Percentiles rank a stretch among this genome's conserved stretches.
phyloP scores from a whole-genome alignment of 176 grass and related monocot species.

The Pontederia crassipes region DNA sequence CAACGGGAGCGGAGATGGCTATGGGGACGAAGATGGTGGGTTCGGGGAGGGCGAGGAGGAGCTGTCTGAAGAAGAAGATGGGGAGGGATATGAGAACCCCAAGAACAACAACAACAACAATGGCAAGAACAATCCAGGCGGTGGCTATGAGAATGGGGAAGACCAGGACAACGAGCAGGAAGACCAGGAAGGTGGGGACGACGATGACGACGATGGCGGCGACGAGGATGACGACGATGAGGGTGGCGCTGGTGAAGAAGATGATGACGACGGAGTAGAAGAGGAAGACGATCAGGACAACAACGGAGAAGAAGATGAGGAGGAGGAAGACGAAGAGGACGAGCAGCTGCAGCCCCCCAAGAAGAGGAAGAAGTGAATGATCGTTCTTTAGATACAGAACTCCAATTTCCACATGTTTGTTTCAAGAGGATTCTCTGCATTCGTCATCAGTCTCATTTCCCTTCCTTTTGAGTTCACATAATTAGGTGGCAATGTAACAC shows the following conservation, averaged over 20 bases:
- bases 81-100: slow-evolving; percentile 45
- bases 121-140: slow-evolving; percentile 44
- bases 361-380: slow-evolving; percentile 69
- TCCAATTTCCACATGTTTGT: too few relatives aligned
- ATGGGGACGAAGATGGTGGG: slow-evolving; percentile 29
- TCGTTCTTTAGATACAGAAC: not conserved
- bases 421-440: too few relatives aligned
- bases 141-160: slow-evolving; percentile 49
- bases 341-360: slow-evolving; percentile 62
- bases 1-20: slow-evolving; percentile 11
- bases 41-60: slow-evolving; percentile 60
- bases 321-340: slow-evolving; percentile 31
- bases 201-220: not conserved
- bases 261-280: slow-evolving; percentile 14
- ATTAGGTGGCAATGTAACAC: too few relatives aligned
- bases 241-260: not conserved
- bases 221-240: slow-evolving; percentile 14
- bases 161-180: slow-evolving; percentile 45
- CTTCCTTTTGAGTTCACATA: too few relatives aligned
- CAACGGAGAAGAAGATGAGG: slow-evolving; percentile 27
- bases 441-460: too few relatives aligned
- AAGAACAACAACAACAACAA: slow-evolving; percentile 21
- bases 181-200: slow-evolving; percentile 28
- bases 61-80: slow-evolving; percentile 7
- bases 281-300: slow-evolving; percentile 25